Base-by-base conservation (phyloP, 1,139 yeast genomes). In the Citeromyces hawaiiensis region DNA sequence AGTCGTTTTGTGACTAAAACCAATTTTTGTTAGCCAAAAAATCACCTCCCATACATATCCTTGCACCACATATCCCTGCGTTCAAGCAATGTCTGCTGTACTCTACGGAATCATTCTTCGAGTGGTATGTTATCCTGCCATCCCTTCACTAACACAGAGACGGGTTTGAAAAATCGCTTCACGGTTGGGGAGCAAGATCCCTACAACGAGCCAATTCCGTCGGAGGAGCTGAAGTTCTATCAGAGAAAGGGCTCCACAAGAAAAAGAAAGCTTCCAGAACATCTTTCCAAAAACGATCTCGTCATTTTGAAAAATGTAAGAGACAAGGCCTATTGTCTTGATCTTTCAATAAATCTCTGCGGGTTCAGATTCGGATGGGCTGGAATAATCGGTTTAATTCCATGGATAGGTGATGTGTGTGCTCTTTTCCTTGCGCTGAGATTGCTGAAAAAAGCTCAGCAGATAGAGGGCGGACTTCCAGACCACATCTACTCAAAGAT, bases 331-430 rank as follows among this genome's bases (percentile, higher is more conserved):
- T 79, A 80, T 52, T 63, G 76, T 39, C 57, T 80, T 46, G 94
- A 83, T 52, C 66, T 78, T 52, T 68, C 70, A 43, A 70, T 81
- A 54, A 66, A 70, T 42, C 43, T 78, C 37, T 73, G 82, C 53
- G 91, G 93, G 1, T 52, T 76, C 21, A 60, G 83, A 37, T 51
- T 79, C 32, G 94, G 94, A 2, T 79, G 86, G 82, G 69, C 81
- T 2, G 83, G 82, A 2, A 47, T 83, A 11, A 69, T 83, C 44
- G 88, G 88, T 2, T 50, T 83, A 11, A 50, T 83, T 25, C 94
- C 94, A 3, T 45, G 50, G 35, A 41, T 51, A 23, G 60, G 60
- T 13, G 55, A 50, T 38, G 62, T 72, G 56, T 56, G 76, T 18
- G 87, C 87, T 6, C 78, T 74, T 47, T 36, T 69, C 6, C 55